Conservation (phyloP, 495 filamentous ascomycete genomes). For the Penicillium lividum region DNA sequence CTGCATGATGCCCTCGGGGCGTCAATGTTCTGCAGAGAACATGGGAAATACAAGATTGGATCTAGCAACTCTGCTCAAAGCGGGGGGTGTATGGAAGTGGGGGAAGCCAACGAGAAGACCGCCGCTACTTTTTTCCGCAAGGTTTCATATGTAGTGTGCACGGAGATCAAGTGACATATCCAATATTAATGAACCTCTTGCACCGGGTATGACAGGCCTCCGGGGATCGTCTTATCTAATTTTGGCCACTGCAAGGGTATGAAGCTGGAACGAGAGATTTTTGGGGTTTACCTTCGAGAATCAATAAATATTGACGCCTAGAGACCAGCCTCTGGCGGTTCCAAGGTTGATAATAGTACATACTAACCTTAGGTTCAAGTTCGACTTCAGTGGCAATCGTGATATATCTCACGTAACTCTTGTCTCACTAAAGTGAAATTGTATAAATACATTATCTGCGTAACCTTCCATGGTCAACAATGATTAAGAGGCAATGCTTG, state of each 20-base stretch:
- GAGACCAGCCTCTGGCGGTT: too few species aligned
- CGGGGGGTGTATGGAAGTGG: not conserved
- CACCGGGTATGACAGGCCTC: not conserved
- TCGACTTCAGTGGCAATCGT: too few species aligned
- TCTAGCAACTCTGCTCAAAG: not conserved
- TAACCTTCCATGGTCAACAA: not conserved
- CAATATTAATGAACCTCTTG: not conserved
- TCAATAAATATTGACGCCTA: too few species aligned
- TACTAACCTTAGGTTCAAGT: too few species aligned
- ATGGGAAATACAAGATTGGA: not conserved
- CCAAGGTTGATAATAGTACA: too few species aligned
- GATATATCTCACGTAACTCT: not conserved
- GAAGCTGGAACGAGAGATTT: not conserved
- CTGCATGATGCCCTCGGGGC: not conserved
- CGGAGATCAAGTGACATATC: constrained; percentile 9
- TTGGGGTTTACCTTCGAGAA: not conserved
- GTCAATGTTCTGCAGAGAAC: not conserved
- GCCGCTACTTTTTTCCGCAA: not conserved
- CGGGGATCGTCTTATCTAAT: constrained; percentile 5
- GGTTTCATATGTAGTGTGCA: not conserved
- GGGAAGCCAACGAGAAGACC: not conserved
- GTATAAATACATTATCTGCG: not conserved
- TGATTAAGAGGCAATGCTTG: not conserved
- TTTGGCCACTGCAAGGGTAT: not conserved
- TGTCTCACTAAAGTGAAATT: not conserved